A percentile compares a stretch with the other conserved stretches of the same genome.
Conservation (phyloP, 2,329 filamentous ascomycete species). For the Coniochaeta sp. region DNA sequence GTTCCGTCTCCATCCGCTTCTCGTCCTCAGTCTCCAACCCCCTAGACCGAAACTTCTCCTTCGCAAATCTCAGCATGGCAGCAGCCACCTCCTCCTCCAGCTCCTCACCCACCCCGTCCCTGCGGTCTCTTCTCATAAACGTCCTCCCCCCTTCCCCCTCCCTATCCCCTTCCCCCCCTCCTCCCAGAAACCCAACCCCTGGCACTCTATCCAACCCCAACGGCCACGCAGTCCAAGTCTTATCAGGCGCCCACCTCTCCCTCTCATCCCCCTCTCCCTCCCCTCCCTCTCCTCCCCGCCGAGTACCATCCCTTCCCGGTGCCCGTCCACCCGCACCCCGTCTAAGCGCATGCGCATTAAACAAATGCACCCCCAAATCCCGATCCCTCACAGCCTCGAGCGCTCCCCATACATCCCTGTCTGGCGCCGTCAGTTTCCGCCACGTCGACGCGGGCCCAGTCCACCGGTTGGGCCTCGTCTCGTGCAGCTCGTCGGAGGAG, state of each 20-base stretch:
- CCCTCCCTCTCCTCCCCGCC: not conserved
- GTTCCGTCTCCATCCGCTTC: not conserved
- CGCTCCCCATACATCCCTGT: conserved; percentile 55
- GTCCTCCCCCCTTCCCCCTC: conserved; percentile 29
- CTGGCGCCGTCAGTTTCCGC: conserved; percentile 52
- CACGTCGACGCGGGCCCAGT: conserved; percentile 61
- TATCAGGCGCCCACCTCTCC: conserved; percentile 48
- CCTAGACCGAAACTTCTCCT: conserved; percentile 51
- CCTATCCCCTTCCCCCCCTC: conserved; percentile 36
- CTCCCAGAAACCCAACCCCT: conserved; percentile 41
- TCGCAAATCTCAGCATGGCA: conserved; percentile 58
- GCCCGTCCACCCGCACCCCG: conserved; percentile 20
- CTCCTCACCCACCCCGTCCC: conserved; percentile 35
- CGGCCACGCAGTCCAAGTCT: conserved; percentile 82
- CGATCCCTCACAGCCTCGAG: conserved; percentile 56
- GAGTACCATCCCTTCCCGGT: too few species aligned
- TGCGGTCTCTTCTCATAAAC: not conserved
- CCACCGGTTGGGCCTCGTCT: conserved; percentile 64
- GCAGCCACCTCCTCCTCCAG: conserved; percentile 68
- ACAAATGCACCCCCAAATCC: conserved; percentile 71
- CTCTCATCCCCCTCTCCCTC: conserved; percentile 8
- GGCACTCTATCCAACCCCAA: conserved; percentile 57
- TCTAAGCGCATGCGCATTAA: conserved; percentile 68
- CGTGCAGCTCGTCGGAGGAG: conserved; percentile 37
- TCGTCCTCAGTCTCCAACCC: conserved; percentile 9